Evolutionary conservation across 2,329 filamentous ascomycete genomes (phyloP), one percentile per base, ranked within the genome.

Genomic region (Fusarium udum): DNA sequence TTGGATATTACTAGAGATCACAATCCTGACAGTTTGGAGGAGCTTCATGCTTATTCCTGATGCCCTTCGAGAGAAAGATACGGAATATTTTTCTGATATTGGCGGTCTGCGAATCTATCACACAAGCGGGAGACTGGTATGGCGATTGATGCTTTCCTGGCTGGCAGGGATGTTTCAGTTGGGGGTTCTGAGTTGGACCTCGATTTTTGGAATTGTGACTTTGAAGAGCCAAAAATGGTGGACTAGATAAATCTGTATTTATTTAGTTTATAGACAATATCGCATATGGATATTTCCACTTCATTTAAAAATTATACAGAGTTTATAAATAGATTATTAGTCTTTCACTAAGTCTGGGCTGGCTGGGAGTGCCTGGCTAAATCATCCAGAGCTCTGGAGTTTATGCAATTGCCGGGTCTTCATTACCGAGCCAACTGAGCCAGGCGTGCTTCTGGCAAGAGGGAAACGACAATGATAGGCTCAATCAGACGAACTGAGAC

Each of bases 311-410:
- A 13, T 11, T 7, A 6, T 11, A 20, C 6, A 53, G 18, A 52
- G 3, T 12, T 22, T 16, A 53, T n/a, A 34, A 34, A 51, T 51
- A 34, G 16, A 34, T 32, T n/a, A 24, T 24, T 24, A 34, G 10
- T 24, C 48, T 51, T 34, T 24, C 6, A 34, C 31, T 20, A 51
- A 34, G 3, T 24, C 2, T 34, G n/a, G 0, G 0, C 24, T 34
- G 1, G 12, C n/a, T 15, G 3, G 16, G 16, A 20, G 16, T 51
- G 10, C 28, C 31, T 51, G 48, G 48, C 22, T 24, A 32, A 14
- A 18, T 32, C 6, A 3, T 2, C 0, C 3, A 0, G 20, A 24
- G 28, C 4, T 10, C 22, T 10, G 3, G 24, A 51, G 48, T 51
- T 11, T 51, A 34, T 20, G 2, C 10, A 6, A 15, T 51, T 51